Evolutionary conservation across 2,329 filamentous ascomycete genomes (phyloP).

Genomic region (Diplodia scrobiculata): DNA sequence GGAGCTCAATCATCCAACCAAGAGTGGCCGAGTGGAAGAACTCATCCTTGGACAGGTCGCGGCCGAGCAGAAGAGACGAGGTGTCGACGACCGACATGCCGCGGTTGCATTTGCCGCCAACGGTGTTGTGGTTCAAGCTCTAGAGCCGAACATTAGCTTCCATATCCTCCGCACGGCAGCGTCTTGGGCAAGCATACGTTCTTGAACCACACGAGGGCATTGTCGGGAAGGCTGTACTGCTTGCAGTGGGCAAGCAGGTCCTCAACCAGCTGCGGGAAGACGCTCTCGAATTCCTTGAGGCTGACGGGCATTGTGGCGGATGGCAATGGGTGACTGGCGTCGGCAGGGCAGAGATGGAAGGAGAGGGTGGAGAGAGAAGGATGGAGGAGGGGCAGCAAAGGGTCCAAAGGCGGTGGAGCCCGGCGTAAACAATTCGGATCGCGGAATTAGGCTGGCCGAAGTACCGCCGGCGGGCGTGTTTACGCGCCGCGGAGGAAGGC

Average conservation of each 20-base stretch:
- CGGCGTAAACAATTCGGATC: slow-evolving; percentile 1
- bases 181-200: slow-evolving; percentile 55
- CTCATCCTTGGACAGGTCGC: slow-evolving; percentile 73
- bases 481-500: slow-evolving; percentile 11
- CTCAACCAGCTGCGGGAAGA: slow-evolving; percentile 83
- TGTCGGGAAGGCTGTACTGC: slow-evolving; percentile 78
- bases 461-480: slow-evolving; percentile 15
- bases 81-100: slow-evolving; percentile 98
- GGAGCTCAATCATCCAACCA: slow-evolving; percentile 96
- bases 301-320: slow-evolving; percentile 65
- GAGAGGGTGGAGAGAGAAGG: neutral
- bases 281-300: slow-evolving; percentile 81
- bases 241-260: slow-evolving; percentile 77
- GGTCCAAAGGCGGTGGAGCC: slow-evolving; percentile 11
- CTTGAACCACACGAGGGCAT: slow-evolving; percentile 84
- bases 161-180: slow-evolving; percentile 30
- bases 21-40: slow-evolving; percentile 86
- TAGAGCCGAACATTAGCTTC: slow-evolving; percentile 45
- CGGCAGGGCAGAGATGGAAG: neutral
- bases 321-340: neutral
- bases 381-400: slow-evolving; percentile 8
- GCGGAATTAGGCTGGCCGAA: neutral
- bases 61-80: slow-evolving; percentile 73
- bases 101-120: slow-evolving; percentile 97
- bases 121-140: slow-evolving; percentile 81